Evolutionary conservation across 495 filamentous ascomycete species (phyloP), one percentile per base, ranked within the genome.

Genomic region (Parmelia sp.): DNA sequence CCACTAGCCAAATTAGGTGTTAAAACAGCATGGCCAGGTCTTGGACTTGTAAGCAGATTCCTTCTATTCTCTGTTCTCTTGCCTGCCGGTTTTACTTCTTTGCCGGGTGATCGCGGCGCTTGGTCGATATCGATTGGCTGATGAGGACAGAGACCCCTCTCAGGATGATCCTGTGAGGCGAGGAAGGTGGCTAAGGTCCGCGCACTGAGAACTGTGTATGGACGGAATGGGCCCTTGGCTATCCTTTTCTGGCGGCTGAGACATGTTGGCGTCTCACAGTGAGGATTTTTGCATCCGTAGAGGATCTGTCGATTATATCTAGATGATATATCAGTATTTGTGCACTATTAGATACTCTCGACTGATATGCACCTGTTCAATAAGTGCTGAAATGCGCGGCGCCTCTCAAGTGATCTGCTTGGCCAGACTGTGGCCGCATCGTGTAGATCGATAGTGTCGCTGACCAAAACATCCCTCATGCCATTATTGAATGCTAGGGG

Each of bases 261-360:
- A 76, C 92, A 96, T 39, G 90, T 91, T 19, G 89, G 74, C 2
- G 86, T 94, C 25, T 77, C 80, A 74, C 92, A 96, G 51, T 77
- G 74, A n/a, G 80, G 76, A 57, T 84, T 82, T 57, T 83, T 79
- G 70, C 92, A 96, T 61, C 92, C 92, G 63, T 91, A 82, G 42
- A 90, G 82, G n/a, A 96, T 82, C 75, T 96, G 92, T 25, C 81
- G 78, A 65, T 92, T 88, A 71, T 89, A 95, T 66, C 91, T 96
- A 71, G 23, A 10, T 53, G 31, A 15, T 29, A 3, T 31, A 11
- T 29, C 21, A 36, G 36, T 8, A 14, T 60, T 9, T 37, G n/a
- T 51, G 45, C 21, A 25, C 3, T 17, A 47, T 19, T 17, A 45
- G 23, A 1, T 11, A 29, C 21, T 7, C 1, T 27, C 7, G 1